These are phyloP conservation scores for Ogataea chonburiensis DNA, from an alignment of 805 yeast genomes.

Conservation along the genomic window DNA sequence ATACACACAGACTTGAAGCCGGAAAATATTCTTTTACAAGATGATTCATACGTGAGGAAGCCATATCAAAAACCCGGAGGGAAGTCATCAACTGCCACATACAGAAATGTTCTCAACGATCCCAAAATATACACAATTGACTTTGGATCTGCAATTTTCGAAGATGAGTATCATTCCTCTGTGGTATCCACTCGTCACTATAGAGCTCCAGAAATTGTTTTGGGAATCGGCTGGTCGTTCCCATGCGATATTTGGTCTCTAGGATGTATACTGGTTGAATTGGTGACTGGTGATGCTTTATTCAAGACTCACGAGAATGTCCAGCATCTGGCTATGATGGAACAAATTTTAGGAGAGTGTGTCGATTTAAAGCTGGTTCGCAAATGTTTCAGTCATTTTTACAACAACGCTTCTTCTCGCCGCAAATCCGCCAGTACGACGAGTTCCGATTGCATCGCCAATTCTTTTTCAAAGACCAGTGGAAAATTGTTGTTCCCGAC, in stretches of 20 bases:
- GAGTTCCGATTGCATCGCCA: constrained; percentile 26
- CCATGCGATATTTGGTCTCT: constrained; percentile 98
- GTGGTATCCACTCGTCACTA: constrained; percentile 95
- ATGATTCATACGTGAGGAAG: constrained; percentile 45
- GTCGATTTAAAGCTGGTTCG: constrained; percentile 42
- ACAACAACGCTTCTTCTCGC: constrained; percentile 17
- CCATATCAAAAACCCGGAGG: constrained; percentile 31
- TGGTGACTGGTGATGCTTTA: constrained; percentile 90
- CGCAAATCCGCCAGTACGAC: constrained; percentile 16
- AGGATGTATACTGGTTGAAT: constrained; percentile 89
- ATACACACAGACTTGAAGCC: constrained; percentile 98
- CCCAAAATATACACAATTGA: constrained; percentile 89
- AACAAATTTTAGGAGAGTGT: constrained; percentile 61
- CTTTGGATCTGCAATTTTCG: constrained; percentile 94
- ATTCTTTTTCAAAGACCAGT: constrained; percentile 31
- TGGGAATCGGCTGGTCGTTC: constrained; percentile 95
- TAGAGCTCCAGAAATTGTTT: constrained; percentile 93
- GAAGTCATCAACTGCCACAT: constrained; percentile 2
- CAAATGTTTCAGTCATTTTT: constrained; percentile 31
- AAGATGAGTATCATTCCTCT: constrained; percentile 89
- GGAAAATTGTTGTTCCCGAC: constrained; percentile 37
- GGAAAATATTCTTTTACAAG: constrained; percentile 78
- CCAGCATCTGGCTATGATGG: constrained; percentile 95
- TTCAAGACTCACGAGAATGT: constrained; percentile 93
- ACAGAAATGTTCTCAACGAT: constrained; percentile 55